These are phyloP conservation scores for Neurospora cerealis DNA, from an alignment of 495 filamentous ascomycete genomes.

Conservation along the genomic window DNA sequence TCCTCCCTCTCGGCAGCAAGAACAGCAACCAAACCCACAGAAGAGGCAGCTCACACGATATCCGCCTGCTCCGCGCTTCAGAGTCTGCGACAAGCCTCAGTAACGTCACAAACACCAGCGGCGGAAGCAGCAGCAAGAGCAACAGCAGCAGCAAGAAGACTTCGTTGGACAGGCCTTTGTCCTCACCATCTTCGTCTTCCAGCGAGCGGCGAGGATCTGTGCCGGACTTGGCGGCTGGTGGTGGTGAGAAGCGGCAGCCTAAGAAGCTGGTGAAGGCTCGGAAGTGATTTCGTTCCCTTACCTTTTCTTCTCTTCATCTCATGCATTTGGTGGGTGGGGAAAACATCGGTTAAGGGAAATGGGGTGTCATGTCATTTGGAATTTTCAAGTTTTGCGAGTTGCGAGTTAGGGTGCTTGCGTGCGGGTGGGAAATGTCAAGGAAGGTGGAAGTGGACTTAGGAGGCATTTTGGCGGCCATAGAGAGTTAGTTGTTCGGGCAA, in stretches of 20 bases:
- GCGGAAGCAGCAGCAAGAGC: not conserved
- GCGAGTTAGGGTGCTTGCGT: not conserved
- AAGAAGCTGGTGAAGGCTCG: conserved; percentile 21
- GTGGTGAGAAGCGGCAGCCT: conserved; percentile 11
- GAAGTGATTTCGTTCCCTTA: not conserved
- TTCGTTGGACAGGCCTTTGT: conserved; percentile 5
- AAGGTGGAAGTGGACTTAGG: not conserved
- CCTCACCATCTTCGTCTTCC: not conserved
- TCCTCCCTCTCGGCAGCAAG: not conserved
- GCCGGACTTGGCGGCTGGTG: not conserved
- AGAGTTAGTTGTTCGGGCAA: not conserved
- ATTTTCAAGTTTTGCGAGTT: not conserved
- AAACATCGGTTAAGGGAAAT: not conserved
- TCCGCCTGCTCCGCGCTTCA: not conserved
- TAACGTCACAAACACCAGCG: not conserved
- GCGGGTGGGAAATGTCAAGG: not conserved
- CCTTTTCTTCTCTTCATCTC: not conserved
- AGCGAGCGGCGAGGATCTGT: not conserved
- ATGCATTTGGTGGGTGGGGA: not conserved
- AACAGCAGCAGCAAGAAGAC: not conserved
- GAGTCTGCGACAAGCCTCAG: not conserved
- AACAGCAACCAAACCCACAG: not conserved
- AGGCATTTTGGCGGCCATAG: not conserved
- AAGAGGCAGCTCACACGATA: not conserved
- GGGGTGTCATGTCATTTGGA: no score